Base-by-base conservation (phyloP, 495 filamentous ascomycete species). In the Trichodelitschia bisporula region DNA sequence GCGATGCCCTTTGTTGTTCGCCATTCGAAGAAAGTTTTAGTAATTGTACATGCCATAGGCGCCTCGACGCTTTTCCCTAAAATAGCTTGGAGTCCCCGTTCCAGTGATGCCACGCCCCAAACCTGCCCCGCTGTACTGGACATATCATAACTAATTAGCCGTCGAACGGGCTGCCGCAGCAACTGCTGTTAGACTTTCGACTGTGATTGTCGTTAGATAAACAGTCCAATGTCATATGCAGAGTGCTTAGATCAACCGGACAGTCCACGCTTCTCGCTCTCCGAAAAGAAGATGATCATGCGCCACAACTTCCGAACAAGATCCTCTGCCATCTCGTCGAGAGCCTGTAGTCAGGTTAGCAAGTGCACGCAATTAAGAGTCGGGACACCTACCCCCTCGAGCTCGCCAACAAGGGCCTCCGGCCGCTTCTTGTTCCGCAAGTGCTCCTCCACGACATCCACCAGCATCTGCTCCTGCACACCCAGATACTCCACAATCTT, bases 251-350 rank as follows among this genome's bases (percentile, higher is more conserved):
- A 25, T 29, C 27, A 29, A 29, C 9, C 16, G 6, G 8, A 24
- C 29, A 52, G 34, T 1, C 86, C 84, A 34, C 79, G 62, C 57
- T 86, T 91, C 65, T 91, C 86, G 43, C 70, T 74, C 54, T 97
- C 86, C 16, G 77, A 84, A 43, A 82, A 95, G 71, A 93, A 95
- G 48, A 95, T 92, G 29, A 92, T 65, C 82, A 95, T 89, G 27
- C 86, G 66, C 86, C 86, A 97, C 17, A 97, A 61, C 53, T 93
- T 95, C 64, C 76, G 84, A 13, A 95, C 86, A 39, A 97, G 55
- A 6, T 72, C 75, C 48, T 91, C 83, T 3, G 82, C 82, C 41
- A 95, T 89, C 45, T 97, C 86, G 46, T 92, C 86, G 35, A 97
- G 51, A 23, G 79, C 79, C 77, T 83, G 43, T 33, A 26, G 17